Evolutionary conservation across 805 yeast species (phyloP), one percentile per base, ranked within the genome.

Genomic region (Zygotorulaspora danielsina): DNA sequence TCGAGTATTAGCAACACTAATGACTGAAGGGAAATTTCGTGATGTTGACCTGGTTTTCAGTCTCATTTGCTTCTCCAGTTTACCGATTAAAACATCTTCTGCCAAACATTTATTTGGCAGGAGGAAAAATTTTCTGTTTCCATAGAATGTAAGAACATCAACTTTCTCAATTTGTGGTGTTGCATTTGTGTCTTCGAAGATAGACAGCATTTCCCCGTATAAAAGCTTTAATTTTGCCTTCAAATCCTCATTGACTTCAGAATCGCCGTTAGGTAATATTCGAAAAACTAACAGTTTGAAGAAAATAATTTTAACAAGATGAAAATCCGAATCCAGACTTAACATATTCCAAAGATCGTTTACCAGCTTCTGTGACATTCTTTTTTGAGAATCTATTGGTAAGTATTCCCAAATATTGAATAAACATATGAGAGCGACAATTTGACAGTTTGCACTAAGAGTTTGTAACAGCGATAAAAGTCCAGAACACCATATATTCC

Each of bases 341-440:
- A 59, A 35, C 11, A 29, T 13, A 8, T 37, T 29, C 57, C 58
- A 58, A 20, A 44, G 21, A 1, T 46, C 47, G 19, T 34, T 32
- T 3, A 52, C 16, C 19, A 55, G 21, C 6, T 32, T n/a, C 7
- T 41, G 21, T 2, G 44, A 32, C 11, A 55, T 8, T 5, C 31
- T n/a, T 5, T 12, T 20, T 28, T 42, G 48, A 7, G 38, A 24
- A 3, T 33, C 29, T 3, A n/a, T 6, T 3, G 63, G 54, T 3
- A 61, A 37, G 19, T 28, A 30, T 4, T 38, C 35, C 65, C 65
- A 61, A 6, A 48, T 42, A 39, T 61, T 61, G 36, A 61, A 60
- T 8, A 60, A 36, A 17, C 52, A 49, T 3, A 53, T 19, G 2
- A 59, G 31, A 6, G 56, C 53, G 18, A 46, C 48, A 3, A 41